These are phyloP conservation scores for Penicillium bialowiezense DNA, from an alignment of 495 filamentous ascomycete genomes.

Conservation along the genomic window DNA sequence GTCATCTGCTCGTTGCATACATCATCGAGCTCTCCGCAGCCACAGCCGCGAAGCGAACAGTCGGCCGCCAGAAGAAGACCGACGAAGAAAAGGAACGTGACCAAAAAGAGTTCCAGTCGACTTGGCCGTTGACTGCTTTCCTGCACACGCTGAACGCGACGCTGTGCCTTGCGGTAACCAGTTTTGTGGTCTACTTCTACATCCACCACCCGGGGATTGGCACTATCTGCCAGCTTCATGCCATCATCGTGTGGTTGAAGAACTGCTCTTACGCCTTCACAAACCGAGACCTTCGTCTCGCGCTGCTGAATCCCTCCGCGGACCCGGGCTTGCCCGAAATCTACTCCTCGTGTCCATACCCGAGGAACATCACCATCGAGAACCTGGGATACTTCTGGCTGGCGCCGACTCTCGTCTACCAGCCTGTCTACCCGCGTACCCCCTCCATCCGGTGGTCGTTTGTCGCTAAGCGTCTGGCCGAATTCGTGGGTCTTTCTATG, in stretches of 20 bases:
- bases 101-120: slow-evolving; percentile 56
- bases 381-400: slow-evolving; percentile 96
- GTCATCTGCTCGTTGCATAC: slow-evolving; percentile 85
- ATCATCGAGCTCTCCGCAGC: slow-evolving; percentile 81
- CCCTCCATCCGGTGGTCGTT: slow-evolving; percentile 77
- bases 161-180: slow-evolving; percentile 75
- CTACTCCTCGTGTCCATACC: slow-evolving; percentile 83
- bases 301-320: slow-evolving; percentile 65
- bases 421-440: slow-evolving; percentile 89
- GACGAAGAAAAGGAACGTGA: slow-evolving; percentile 52
- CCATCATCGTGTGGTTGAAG: slow-evolving; percentile 94
- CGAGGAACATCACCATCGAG: slow-evolving; percentile 77
- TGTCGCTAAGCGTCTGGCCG: slow-evolving; percentile 74
- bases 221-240: slow-evolving; percentile 84
- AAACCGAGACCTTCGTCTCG: slow-evolving; percentile 90
- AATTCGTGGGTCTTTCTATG: slow-evolving; percentile 69
- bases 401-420: slow-evolving; percentile 94
- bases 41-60: slow-evolving; percentile 63
- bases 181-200: slow-evolving; percentile 78
- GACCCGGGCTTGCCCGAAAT: slow-evolving; percentile 67
- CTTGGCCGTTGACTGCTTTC: slow-evolving; percentile 74
- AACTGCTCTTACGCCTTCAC: slow-evolving; percentile 94
- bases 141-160: slow-evolving; percentile 81
- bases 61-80: slow-evolving; percentile 60
- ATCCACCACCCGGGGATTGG: slow-evolving; percentile 94